Conservation (phyloP, 2,329 filamentous ascomycete species). For the Cryphonectria naterciae region DNA sequence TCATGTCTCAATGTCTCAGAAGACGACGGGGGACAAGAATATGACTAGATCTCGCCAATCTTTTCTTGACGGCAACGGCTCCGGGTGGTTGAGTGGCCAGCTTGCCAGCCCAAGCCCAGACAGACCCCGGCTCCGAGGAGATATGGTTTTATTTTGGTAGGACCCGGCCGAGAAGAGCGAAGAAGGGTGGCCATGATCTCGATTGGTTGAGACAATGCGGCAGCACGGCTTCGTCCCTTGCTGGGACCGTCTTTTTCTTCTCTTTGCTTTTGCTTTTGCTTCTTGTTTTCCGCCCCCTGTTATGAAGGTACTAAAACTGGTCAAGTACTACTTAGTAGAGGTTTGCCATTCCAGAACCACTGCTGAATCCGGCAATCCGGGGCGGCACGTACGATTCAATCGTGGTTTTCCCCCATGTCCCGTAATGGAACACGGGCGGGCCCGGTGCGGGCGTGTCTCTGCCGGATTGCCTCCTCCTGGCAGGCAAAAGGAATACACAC, state of each 20-base stretch:
- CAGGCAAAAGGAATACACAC: background rate
- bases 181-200: background rate
- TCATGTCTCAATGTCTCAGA: background rate
- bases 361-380: background rate
- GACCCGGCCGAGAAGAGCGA: background rate
- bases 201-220: background rate
- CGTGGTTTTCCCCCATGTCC: background rate
- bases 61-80: background rate
- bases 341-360: constrained; percentile 10
- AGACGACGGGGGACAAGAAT: background rate
- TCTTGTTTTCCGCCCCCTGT: background rate
- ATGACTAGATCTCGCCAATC: background rate
- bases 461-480: background rate
- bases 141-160: background rate
- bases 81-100: background rate
- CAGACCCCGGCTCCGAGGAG: background rate
- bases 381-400: background rate
- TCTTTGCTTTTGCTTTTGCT: background rate
- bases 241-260: background rate
- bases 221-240: background rate
- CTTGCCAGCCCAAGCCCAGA: too few relatives aligned
- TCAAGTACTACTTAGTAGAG: too few relatives aligned
- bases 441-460: background rate
- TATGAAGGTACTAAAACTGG: background rate
- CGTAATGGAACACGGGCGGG: constrained; percentile 2